Conservation (phyloP, 768 basidiomycete species). For the Dacryopinax primogenitus region DNA sequence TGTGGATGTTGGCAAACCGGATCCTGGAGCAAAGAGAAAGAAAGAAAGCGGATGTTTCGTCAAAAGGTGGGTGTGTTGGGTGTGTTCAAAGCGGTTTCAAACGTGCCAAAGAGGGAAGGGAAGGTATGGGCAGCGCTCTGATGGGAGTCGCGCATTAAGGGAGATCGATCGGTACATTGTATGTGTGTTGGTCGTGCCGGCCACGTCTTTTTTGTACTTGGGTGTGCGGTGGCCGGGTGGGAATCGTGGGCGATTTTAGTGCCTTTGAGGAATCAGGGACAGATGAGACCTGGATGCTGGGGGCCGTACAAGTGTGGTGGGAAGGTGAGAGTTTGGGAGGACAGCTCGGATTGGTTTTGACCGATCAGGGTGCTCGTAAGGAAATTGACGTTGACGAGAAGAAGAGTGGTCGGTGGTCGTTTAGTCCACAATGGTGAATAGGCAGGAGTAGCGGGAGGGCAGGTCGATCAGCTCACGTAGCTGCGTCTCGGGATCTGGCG, state of each 20-base stretch:
- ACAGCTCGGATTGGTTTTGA: background rate
- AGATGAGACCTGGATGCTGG: background rate
- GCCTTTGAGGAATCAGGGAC: slow-evolving; percentile 3
- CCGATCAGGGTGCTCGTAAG: background rate
- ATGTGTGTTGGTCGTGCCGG: background rate
- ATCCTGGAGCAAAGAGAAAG: too few relatives aligned
- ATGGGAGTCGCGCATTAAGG: slow-evolving; percentile 1
- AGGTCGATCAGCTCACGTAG: background rate
- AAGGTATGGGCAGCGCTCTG: slow-evolving; percentile 4
- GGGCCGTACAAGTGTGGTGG: background rate
- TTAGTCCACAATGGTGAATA: background rate
- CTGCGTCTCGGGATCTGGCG: background rate
- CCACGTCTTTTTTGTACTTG: background rate
- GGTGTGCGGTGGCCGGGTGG: slow-evolving; percentile 1
- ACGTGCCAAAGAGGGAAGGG: slow-evolving; percentile 5
- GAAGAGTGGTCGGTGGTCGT: background rate
- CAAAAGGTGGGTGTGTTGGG: background rate
- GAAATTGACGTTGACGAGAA: background rate
- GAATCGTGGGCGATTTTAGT: slow-evolving; percentile 9
- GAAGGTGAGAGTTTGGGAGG: background rate
- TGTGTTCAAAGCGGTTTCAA: too few relatives aligned
- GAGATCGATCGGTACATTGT: too few relatives aligned
- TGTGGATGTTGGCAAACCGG: slow-evolving; percentile 3
- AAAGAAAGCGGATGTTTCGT: background rate
- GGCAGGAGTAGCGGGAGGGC: slow-evolving; percentile 1